Evolutionary conservation across 192 early-diverging fungal genomes (phyloP).

Genomic region (Geranomyces michiganensis): DNA sequence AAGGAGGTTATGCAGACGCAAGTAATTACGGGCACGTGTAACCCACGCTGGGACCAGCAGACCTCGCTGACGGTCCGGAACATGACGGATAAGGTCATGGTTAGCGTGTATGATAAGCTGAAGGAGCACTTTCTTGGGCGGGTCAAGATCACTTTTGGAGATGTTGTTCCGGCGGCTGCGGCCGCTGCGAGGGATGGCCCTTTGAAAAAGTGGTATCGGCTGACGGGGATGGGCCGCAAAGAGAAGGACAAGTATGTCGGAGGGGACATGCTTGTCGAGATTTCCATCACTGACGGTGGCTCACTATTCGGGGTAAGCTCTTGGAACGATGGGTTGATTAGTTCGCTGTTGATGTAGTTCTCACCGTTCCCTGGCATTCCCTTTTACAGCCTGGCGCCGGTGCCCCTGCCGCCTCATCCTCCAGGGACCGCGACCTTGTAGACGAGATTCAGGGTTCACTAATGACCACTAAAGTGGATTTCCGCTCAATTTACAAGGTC

Average conservation of each 20-base stretch:
- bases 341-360: neutral
- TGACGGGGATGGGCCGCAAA: constrained; percentile 44
- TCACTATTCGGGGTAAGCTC: neutral
- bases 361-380: neutral
- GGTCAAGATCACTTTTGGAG: constrained; percentile 42
- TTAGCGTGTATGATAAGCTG: constrained; percentile 50
- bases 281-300: constrained; percentile 41
- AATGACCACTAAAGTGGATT: constrained; percentile 39
- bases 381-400: neutral
- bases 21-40: constrained; percentile 30
- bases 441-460: constrained; percentile 8
- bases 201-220: constrained; percentile 39
- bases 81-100: constrained; percentile 46
- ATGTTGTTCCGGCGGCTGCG: constrained; percentile 43
- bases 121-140: constrained; percentile 60
- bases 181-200: constrained; percentile 40
- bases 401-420: too few species aligned
- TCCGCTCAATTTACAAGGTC: constrained; percentile 44
- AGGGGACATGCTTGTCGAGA: constrained; percentile 52
- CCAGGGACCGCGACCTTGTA: too few species aligned
- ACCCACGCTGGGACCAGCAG: constrained; percentile 57
- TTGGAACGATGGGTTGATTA: too few species aligned
- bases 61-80: constrained; percentile 41
- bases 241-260: constrained; percentile 66
- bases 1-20: constrained; percentile 51